Evolutionary conservation across 495 filamentous ascomycete species (phyloP), one percentile per base, ranked within the genome.

Genomic region (Cercophora samala): DNA sequence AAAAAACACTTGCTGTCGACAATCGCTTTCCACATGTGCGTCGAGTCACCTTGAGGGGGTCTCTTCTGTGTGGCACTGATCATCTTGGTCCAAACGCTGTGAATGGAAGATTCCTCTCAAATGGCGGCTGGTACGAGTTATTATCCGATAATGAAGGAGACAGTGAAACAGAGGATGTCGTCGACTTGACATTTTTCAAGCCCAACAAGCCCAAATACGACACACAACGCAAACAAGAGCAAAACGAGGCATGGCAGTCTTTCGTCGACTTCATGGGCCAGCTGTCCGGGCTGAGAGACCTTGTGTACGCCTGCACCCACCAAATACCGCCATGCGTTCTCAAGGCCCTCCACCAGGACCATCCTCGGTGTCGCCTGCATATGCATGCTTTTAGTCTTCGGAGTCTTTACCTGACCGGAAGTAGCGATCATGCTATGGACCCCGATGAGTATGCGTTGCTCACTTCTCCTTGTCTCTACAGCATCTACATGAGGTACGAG

Each of bases 391-490:
- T 66, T 58, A 62, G 58, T 26, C 42, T 66, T 18, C 23, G 42
- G 6, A 66, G 64, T 26, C 64, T 66, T 15, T 42, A 62, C 42
- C 58, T 53, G 25, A 2, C 52, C 19, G 21, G 1, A 17, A 19
- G 32, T 26, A 8, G 62, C 11, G 25, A 23, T 4, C 42, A 62
- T n/a, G 64, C 21, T 37, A 66, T 66, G 1, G 58, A 66, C n/a
- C 3, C 42, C 6, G 64, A 66, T 19, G 64, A 66, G 5, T 24
- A 60, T 21, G 46, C 59, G 1, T 42, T 62, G 6, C 42, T 25
- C 9, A 62, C 58, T 1, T 66, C 64, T 5, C 64, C 64, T 3
- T 66, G 64, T 51, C 64, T 66, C 42, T 66, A 66, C 51, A 56
- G 58, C 58, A 42, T 62, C 51, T 5, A 42, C 19, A 23, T 25